Evolutionary conservation across 768 basidiomycete genomes (phyloP), one percentile per base, ranked within the genome.

Genomic region (Hysterangium stoloniferum): DNA sequence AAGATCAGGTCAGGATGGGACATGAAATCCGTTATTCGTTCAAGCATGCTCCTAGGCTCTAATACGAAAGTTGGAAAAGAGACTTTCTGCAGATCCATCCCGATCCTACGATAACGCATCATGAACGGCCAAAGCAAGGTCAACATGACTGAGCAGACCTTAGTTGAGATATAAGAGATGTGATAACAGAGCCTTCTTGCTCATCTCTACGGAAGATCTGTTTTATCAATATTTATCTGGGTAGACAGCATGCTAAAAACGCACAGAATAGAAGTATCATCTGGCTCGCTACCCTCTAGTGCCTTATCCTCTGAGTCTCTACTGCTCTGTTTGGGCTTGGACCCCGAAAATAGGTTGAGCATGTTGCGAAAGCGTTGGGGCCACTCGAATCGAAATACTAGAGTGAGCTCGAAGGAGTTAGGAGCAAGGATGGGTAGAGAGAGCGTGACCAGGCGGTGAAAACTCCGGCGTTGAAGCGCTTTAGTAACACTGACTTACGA

Each of bases 11-110:
- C 94, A 27, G 96, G 93, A 68, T 98, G 96, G 51, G 92, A 86
- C 85, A 98, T 94, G 69, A 99, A 99, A 72, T 99, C 95, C 29
- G 96, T 98, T 60, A 99, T 95, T 57, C 96, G 82, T 71, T 99
- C 96, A 42, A 97, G 79, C 86, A 97, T 91, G 59, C 89, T 92
- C 62, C 96, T 74, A 4, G 96, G 96, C 69, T 99, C 95, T 52
- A 99, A 80, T 0, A 99, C 95, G 61, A 98, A 99, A 0, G 84
- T 86, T 33, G 90, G 91, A 65, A 92, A 87, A 13, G 91, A 92
- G 54, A 98, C 92, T 68, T 91, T 86, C 57, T 82, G 84, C 52
- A 97, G 81, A 68, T 99, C 96, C 94, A 96, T 96, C 35, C 94
- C 95, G 55, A 93, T 86, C 68, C 92, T 88, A 64, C 52, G 20